Conservation (phyloP, 305 asterid species). For the Ajuga reptans region DNA sequence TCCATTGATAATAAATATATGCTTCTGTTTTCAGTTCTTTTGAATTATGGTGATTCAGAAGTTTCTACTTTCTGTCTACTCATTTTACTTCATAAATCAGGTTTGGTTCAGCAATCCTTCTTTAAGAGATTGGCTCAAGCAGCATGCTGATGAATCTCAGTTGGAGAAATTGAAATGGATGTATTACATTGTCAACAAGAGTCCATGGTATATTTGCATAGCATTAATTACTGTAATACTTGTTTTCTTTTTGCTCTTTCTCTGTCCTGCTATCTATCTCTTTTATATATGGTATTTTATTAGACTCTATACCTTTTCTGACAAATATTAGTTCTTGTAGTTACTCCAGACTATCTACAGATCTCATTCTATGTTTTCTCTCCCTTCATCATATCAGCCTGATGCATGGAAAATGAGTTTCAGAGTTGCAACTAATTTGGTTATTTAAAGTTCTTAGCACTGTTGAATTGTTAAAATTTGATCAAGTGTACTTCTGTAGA, state of each 20-base stretch:
- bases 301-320: background rate
- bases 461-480: background rate
- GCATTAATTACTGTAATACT: background rate
- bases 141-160: constrained; percentile 55
- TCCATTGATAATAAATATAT: background rate
- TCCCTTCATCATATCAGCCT: background rate
- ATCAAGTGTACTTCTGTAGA: background rate
- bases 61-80: constrained; percentile 9
- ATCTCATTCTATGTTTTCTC: background rate
- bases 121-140: constrained; percentile 78
- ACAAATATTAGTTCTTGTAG: background rate
- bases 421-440: background rate
- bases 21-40: background rate
- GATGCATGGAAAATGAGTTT: background rate
- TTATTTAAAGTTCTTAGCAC: background rate
- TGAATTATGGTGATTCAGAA: background rate
- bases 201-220: constrained; percentile 64
- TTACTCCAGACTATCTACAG: background rate
- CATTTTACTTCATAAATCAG: constrained; percentile 33
- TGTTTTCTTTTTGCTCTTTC: background rate
- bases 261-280: background rate
- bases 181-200: constrained; percentile 70
- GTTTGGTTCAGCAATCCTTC: constrained; percentile 87
- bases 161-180: constrained; percentile 71
- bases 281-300: constrained; percentile 2